Conservation (phyloP, 176 grass and related monocot species). For the Oryza longistaminata region DNA sequence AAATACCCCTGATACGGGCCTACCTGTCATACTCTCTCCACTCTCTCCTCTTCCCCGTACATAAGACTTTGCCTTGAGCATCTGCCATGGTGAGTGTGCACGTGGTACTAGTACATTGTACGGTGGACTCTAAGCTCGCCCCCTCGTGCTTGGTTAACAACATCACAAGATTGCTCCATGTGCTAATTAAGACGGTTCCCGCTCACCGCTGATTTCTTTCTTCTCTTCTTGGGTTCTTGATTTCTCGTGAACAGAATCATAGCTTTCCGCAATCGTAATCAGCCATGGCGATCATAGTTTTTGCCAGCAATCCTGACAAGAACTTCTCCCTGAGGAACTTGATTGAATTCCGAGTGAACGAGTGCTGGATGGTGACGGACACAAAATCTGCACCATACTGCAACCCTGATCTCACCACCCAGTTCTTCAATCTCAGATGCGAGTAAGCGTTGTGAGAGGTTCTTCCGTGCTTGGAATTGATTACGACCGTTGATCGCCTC, state of each 20-base stretch:
- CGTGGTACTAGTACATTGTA: conserved; percentile 4
- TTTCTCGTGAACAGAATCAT: conserved; percentile 6
- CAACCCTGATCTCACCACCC: conserved; percentile 54
- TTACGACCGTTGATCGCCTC: no score
- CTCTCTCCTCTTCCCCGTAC: no score
- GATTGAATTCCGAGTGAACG: conserved; percentile 80
- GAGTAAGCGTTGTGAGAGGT: conserved; percentile 67
- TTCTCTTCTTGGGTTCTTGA: neutral
- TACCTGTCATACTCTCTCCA: no score
- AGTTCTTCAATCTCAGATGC: conserved; percentile 69
- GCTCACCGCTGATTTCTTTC: neutral
- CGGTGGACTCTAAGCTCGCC: neutral
- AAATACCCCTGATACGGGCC: no score
- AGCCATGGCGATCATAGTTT: conserved; percentile 33
- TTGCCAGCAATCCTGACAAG: conserved; percentile 40
- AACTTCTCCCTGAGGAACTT: conserved; percentile 56
- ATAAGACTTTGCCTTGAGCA: no score
- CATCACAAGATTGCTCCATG: neutral
- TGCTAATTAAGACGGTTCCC: neutral
- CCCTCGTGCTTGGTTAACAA: neutral
- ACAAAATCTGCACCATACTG: conserved; percentile 70
- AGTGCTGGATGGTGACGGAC: conserved; percentile 68
- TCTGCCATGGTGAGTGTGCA: no score
- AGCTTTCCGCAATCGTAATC: conserved; percentile 43
- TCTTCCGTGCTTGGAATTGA: no score